Conservation (phyloP, 371 early-diverging fungal species). For the Mucor mucedo region DNA sequence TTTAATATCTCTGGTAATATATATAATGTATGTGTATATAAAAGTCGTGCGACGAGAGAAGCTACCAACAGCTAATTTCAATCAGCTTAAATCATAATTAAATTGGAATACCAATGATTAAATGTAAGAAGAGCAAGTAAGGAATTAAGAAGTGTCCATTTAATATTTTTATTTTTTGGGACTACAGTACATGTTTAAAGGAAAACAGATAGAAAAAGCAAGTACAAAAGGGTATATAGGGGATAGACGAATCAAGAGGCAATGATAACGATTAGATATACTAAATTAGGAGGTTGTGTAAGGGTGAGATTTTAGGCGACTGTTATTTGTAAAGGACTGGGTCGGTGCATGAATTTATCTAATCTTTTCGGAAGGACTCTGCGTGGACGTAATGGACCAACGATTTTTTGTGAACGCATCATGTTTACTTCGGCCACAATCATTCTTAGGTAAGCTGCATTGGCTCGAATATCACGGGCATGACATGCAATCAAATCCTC, state of each 20-base stretch:
- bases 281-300: background rate
- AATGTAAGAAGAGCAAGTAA: too few relatives aligned
- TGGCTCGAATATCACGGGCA: constrained; percentile 54
- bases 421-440: constrained; percentile 65
- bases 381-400: constrained; percentile 61
- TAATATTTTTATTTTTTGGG: too few relatives aligned
- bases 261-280: constrained; percentile 11
- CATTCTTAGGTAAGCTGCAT: constrained; percentile 62
- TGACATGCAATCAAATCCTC: background rate
- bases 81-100: too few relatives aligned
- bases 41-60: too few relatives aligned
- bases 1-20: too few relatives aligned
- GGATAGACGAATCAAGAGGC: constrained; percentile 1
- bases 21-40: too few relatives aligned
- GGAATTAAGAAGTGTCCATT: too few relatives aligned
- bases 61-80: too few relatives aligned
- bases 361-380: constrained; percentile 53
- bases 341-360: constrained; percentile 31
- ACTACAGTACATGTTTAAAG: too few relatives aligned
- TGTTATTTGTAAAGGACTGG: constrained; percentile 31
- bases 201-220: too few relatives aligned
- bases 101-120: too few relatives aligned
- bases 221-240: background rate
- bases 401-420: constrained; percentile 66
- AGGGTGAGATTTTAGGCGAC: background rate